Conservation (phyloP, 2,329 filamentous ascomycete genomes). For the Sordariomycetes sp. region DNA sequence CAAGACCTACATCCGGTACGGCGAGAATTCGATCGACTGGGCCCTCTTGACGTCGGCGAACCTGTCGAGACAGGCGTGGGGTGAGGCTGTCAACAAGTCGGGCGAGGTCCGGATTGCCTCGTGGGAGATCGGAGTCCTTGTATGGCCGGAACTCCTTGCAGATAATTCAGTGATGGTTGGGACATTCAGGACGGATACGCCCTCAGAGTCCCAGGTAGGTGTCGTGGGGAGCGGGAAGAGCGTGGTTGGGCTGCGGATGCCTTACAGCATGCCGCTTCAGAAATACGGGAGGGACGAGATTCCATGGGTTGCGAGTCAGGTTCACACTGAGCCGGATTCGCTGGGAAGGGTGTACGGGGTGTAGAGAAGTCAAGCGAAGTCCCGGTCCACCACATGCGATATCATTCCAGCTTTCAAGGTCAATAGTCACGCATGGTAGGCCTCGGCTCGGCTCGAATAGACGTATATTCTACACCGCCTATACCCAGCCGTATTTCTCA, state of each 20-base stretch:
- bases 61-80: conserved; percentile 81
- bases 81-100: conserved; percentile 40
- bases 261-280: conserved; percentile 68
- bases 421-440: not conserved
- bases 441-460: not conserved
- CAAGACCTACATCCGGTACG: conserved; percentile 72
- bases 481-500: not conserved
- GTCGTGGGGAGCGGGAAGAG: conserved; percentile 13
- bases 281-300: conserved; percentile 48
- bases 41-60: conserved; percentile 85
- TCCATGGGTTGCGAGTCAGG: conserved; percentile 63
- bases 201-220: conserved; percentile 12
- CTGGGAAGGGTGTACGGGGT: conserved; percentile 26
- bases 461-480: not conserved
- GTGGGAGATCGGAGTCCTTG: conserved; percentile 71
- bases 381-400: not conserved
- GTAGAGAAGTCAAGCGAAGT: not conserved
- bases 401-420: not conserved
- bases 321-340: conserved; percentile 50
- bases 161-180: conserved; percentile 48
- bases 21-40: conserved; percentile 57
- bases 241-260: conserved; percentile 60
- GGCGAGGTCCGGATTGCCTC: conserved; percentile 61
- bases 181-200: conserved; percentile 49
- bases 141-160: conserved; percentile 57